Evolutionary conservation across 2,329 filamentous ascomycete genomes (phyloP).

Genomic region (Penicillium sp.): DNA sequence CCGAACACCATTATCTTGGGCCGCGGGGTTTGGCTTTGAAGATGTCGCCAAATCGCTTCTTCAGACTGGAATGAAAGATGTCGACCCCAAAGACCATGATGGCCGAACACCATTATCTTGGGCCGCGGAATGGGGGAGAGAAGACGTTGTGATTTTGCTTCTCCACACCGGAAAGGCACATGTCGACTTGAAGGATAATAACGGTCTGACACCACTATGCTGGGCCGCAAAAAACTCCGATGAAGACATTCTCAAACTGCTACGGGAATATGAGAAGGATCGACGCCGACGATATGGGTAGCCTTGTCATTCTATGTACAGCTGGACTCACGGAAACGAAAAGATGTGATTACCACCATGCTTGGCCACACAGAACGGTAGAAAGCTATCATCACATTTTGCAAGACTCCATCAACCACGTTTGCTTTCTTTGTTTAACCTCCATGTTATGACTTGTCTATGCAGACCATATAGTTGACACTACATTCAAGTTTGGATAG

Average conservation of each 20-base stretch:
- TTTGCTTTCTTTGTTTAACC: too few relatives aligned
- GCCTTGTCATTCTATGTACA: too few relatives aligned
- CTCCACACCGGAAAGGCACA: constrained; percentile 7
- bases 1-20: not conserved
- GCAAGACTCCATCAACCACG: too few relatives aligned
- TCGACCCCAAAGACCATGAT: not conserved
- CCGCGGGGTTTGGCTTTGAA: not conserved
- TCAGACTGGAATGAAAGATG: constrained; percentile 8
- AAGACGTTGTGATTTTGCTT: not conserved
- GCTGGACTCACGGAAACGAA: too few relatives aligned
- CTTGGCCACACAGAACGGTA: too few relatives aligned
- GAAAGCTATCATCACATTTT: too few relatives aligned
- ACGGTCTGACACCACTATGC: constrained; percentile 9
- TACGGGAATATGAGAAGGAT: constrained; percentile 1
- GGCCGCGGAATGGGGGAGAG: constrained; percentile 1
- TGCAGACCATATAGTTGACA: too few relatives aligned
- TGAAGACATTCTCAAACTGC: constrained; percentile 3
- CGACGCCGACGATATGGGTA: too few relatives aligned
- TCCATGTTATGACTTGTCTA: too few relatives aligned
- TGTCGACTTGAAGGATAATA: constrained; percentile 5
- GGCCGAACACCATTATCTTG: not conserved
- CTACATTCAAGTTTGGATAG: too few relatives aligned
- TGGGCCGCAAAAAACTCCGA: constrained; percentile 5
- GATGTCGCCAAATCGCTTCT: constrained; percentile 1
- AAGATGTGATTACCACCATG: too few relatives aligned